Percentiles rank a stretch among this genome's conserved stretches.
phyloP scores from a whole-genome alignment of 352 stramenopile genomes.

The Phytophthora pini region DNA sequence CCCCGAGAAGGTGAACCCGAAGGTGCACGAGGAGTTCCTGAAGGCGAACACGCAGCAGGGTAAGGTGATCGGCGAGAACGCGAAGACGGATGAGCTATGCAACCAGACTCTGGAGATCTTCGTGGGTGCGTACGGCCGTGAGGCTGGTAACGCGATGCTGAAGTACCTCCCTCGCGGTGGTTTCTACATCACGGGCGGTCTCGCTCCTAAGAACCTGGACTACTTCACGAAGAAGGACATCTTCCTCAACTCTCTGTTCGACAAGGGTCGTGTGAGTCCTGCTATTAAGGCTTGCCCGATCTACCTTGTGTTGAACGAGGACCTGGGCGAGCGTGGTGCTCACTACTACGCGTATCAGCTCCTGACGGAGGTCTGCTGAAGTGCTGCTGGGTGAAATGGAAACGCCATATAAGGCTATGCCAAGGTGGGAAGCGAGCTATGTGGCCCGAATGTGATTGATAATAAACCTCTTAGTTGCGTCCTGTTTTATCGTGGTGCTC shows the following conservation, averaged over 20 bases:
- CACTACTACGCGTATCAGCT: conserved; percentile 89
- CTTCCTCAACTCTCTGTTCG: conserved; percentile 81
- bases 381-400: background rate
- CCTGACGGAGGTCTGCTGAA: background rate
- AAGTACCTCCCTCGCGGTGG: conserved; percentile 96
- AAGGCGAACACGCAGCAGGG: conserved; percentile 64
- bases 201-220: conserved; percentile 96
- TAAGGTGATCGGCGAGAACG: conserved; percentile 88
- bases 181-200: conserved; percentile 96
- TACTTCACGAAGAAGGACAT: conserved; percentile 85
- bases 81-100: conserved; percentile 81
- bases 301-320: conserved; percentile 90
- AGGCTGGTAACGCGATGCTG: conserved; percentile 93
- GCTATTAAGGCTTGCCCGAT: conserved; percentile 78
- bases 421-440: too few relatives aligned
- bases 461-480: conserved; percentile 21
- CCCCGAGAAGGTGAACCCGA: conserved; percentile 80
- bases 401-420: background rate
- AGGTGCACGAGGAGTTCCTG: conserved; percentile 75
- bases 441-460: conserved; percentile 15
- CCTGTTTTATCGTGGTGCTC: background rate
- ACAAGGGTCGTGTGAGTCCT: conserved; percentile 88
- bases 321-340: conserved; percentile 87
- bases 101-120: conserved; percentile 94
- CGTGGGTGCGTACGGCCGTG: conserved; percentile 94